Evolutionary conservation across 2,329 filamentous ascomycete genomes (phyloP), one percentile per base, ranked within the genome.

Genomic region (Aspergillus sp.): DNA sequence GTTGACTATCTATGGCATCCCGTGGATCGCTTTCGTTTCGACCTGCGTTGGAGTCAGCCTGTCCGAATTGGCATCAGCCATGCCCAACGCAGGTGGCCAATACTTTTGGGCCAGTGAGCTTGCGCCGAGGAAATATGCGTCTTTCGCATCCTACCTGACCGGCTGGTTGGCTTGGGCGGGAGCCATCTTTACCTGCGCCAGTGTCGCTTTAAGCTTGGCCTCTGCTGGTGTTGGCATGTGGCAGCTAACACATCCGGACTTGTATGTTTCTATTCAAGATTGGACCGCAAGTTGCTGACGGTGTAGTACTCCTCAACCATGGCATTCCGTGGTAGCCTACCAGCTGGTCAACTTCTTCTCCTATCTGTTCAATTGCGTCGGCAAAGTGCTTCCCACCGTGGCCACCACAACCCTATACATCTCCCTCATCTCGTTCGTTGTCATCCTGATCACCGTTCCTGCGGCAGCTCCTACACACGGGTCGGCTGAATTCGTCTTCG

Each of bases 91-190:
- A 7, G 81, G 81, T 12, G 81, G 81, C 0, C 79, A 83, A 67
- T 84, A 83, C 65, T 83, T 81, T 63, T 83, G 80, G 80, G 79
- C 81, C 4, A 79, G 76, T 54, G 78, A 81, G 60, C 66, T 83
- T 63, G 79, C 80, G 0, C 79, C 81, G 1, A 77, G 70, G 59
- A 76, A 70, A 56, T 81, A 77, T 60, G 76, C 79, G 1, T 76
- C 77, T 21, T 75, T 82, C 60, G 76, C 79, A 5, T 79, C 78
- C 6, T 83, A 82, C 59, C 58, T 81, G 48, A 82, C 79, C 1
- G 81, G 81, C 6, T 84, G 80, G 76, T 77, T 84, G 56, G 81
- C 80, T 2, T 85, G 81, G 78, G 79, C 81, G 12, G 82, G 82
- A 2, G 77, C 78, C 12, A 79, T 85, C 58, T 85, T 85, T 63